phyloP scores from a whole-genome alignment of 352 stramenopile species.

The Globisporangium paroecandrum region DNA sequence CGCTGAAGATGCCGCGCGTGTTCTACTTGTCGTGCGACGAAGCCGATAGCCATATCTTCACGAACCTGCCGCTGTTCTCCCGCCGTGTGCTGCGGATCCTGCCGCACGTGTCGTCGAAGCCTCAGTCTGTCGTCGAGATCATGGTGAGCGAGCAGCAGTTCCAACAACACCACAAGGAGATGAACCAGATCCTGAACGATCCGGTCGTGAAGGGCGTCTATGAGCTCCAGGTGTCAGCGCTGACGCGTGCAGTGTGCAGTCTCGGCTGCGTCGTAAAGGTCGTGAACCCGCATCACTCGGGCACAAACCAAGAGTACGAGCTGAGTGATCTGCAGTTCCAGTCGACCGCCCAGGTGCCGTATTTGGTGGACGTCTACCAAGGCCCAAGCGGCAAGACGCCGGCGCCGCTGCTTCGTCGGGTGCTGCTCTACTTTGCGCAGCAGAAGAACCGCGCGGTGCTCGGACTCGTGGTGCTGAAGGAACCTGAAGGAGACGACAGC shows the following conservation, averaged over 20 bases:
- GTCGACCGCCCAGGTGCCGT: conserved; percentile 59
- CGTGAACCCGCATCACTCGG: conserved; percentile 43
- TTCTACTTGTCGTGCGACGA: conserved; percentile 68
- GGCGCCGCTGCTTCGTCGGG: conserved; percentile 36
- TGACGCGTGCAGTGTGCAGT: conserved; percentile 88
- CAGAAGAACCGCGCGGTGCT: conserved; percentile 65
- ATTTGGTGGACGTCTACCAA: conserved; percentile 45
- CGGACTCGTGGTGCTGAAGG: conserved; percentile 42
- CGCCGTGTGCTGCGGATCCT: conserved; percentile 57
- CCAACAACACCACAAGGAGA: conserved; percentile 68
- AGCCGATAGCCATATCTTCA: conserved; percentile 75
- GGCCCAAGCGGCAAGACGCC: conserved; percentile 10
- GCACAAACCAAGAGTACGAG: conserved; percentile 50
- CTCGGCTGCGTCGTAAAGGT: conserved; percentile 87
- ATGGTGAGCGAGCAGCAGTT: conserved; percentile 70
- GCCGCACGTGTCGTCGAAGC: conserved; percentile 50
- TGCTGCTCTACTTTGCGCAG: conserved; percentile 70
- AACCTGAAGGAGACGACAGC: conserved; percentile 27
- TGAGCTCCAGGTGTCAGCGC: conserved; percentile 89
- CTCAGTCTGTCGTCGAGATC: conserved; percentile 62
- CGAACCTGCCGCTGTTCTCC: conserved; percentile 45
- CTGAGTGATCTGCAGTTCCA: conserved; percentile 71
- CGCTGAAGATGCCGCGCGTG: conserved; percentile 63
- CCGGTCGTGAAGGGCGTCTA: conserved; percentile 88
- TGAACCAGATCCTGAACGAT: conserved; percentile 79